Base-by-base conservation (phyloP, 371 early-diverging fungal species). In the Lichtheimia ornata region DNA sequence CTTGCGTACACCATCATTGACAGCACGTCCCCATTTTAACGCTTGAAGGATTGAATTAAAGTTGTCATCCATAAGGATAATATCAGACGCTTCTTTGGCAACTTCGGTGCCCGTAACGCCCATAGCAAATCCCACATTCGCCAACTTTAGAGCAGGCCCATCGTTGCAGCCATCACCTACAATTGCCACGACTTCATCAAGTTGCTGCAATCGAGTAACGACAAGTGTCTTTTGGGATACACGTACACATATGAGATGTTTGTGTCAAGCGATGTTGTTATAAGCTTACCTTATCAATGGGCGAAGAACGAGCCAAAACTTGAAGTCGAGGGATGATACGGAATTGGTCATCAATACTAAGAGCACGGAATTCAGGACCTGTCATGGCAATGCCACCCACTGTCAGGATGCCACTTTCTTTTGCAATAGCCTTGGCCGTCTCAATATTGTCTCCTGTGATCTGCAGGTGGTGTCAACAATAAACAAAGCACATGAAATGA, bases 111-210 rank as follows among this genome's bases (percentile, higher is more conserved):
- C 97, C 30, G 91, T 76, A 55, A 95, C 90, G 25, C 97, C 97
- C 98, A 97, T 95, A 56, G 91, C 86, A 75, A 96, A 96, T 4
- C 97, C 98, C 53, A 97, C 93, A 72, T 97, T 93, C 18, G 96
- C 96, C 65, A 86, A 73, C 77, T 93, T 93, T 50, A 97, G 84
- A 4, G 96, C 94, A 4, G 96, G 96, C 5, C 90, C 94, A 73
- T 97, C 97, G 79, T 96, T 97, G 60, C 96, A 93, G 7, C 96
- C 97, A 77, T 96, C 97, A 47, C 96, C 96, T 4, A 86, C 90
- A 47, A 91, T 85, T 41, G 88, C 88, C 4, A 91, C 90, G 43
- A 86, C 74, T 58, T 85, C 84, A 25, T 77, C 74, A 24, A 81
- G 60, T 51, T 87, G 82, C 75, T 94, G 89, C 50, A 97, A 77